Conservation (phyloP, 202 grass and related monocot genomes). For the Dendrocalamus latiflorus region DNA sequence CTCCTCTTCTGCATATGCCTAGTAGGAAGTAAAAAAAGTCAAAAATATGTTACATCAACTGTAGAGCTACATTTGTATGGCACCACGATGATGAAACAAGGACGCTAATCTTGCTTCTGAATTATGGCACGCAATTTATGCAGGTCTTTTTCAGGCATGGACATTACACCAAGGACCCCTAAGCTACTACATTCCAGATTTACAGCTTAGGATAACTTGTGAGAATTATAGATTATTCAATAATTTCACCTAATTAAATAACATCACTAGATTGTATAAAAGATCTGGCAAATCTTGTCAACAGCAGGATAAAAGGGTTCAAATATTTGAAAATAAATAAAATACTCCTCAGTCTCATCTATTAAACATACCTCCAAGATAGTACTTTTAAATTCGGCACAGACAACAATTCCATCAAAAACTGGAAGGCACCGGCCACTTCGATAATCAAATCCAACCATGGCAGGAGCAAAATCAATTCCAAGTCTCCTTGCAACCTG, state of each 20-base stretch:
- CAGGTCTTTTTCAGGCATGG: neutral
- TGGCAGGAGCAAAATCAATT: slow-evolving; percentile 87
- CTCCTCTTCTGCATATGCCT: slow-evolving; percentile 84
- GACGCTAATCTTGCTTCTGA: neutral
- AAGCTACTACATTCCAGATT: neutral
- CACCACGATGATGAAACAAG: neutral
- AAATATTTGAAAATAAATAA: slow-evolving; percentile 15
- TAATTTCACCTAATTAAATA: neutral
- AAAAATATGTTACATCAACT: neutral
- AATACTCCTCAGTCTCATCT: neutral
- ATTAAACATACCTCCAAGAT: slow-evolving; percentile 72
- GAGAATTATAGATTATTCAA: neutral
- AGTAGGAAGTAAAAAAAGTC: slow-evolving; percentile 2
- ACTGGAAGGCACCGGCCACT: slow-evolving; percentile 58
- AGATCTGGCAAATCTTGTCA: neutral
- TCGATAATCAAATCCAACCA: slow-evolving; percentile 94
- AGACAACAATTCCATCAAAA: slow-evolving; percentile 87
- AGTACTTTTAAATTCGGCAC: slow-evolving; percentile 42
- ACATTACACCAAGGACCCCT: neutral
- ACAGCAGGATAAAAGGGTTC: neutral
- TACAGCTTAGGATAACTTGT: neutral
- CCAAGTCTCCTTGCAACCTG: slow-evolving; percentile 81
- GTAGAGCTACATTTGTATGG: neutral
- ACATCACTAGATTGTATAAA: neutral
- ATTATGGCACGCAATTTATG: neutral